phyloP scores from a whole-genome alignment of 768 basidiomycete genomes.

The Kwoniella sp. region DNA sequence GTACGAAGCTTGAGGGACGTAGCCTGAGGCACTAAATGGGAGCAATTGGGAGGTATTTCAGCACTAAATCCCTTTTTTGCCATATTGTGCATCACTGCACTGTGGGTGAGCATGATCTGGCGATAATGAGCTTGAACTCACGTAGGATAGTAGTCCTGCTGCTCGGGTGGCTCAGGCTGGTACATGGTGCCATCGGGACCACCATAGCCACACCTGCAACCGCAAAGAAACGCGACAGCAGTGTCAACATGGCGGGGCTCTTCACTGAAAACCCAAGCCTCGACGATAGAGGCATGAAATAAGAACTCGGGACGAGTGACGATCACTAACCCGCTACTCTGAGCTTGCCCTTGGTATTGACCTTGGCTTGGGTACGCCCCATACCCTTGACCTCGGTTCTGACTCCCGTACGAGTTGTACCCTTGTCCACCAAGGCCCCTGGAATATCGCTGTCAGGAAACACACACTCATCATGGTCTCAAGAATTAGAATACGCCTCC shows the following conservation, averaged over 20 bases:
- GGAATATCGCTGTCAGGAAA: background rate
- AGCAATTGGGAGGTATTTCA: background rate
- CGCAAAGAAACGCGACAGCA: too few species aligned
- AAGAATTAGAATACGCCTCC: background rate
- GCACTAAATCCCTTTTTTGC: too few species aligned
- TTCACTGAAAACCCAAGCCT: too few species aligned
- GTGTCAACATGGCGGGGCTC: too few species aligned
- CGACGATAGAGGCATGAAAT: too few species aligned
- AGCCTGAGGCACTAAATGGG: constrained; percentile 22
- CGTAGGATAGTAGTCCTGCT: constrained; percentile 35
- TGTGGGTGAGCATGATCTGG: background rate
- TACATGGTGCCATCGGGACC: constrained; percentile 5
- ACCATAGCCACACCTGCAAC: constrained; percentile 3
- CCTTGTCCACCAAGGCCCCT: constrained; percentile 3
- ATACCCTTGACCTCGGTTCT: background rate
- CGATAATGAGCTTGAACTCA: constrained; percentile 11
- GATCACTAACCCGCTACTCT: background rate
- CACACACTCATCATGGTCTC: background rate
- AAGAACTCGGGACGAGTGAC: too few species aligned
- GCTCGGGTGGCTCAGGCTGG: constrained; percentile 24
- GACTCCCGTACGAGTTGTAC: background rate
- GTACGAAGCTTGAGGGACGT: constrained; percentile 28
- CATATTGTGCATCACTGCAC: background rate
- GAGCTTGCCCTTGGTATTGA: background rate
- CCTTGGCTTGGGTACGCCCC: constrained; percentile 9